Base-by-base conservation (phyloP, 371 early-diverging fungal genomes). In the Basidiobolus meristosporus region DNA sequence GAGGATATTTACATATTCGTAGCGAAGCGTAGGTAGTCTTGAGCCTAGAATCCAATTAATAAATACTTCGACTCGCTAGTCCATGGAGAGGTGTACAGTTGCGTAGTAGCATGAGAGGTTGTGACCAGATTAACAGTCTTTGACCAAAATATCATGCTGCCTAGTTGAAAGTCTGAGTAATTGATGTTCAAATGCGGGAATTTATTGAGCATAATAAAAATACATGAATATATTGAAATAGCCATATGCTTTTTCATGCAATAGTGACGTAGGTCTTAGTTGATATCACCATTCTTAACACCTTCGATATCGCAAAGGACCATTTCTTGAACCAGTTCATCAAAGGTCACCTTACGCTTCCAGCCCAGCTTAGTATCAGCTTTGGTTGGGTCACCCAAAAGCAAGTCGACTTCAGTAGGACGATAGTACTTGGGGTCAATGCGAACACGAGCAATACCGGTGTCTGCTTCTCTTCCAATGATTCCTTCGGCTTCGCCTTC, bases 341-440 rank as follows among this genome's bases (percentile, higher is more conserved):
- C 31, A 10, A 41, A 31, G 37, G 39, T 53, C 37, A 77, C 76
- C 53, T 70, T 70, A 30, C 73, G 64, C 47, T 63, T 67, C 87
- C 83, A 86, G 36, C 68, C 66, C 31, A 82, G 59, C 20, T 56
- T 48, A 28, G 54, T 65, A 34, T 73, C 65, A 29, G 87, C 82
- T 65, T 82, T 82, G 21, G 75, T 47, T 31, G 83, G 76, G 53
- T 82, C 73, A 45, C 86, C 86, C 43, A 81, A 56, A 39, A 86
- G 62, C 10, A 78, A 50, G 36, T 86, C 83, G 22, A 86, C 86
- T 57, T 86, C 86, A 23, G 86, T 76, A 38, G 86, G 86, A 49
- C 86, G 77, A 66, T 75, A 82, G 60, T 82, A 82, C 40, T 68
- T 63, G 26, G 79, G 71, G 53, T 82, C 80, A 38, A 77, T 69